These are phyloP conservation scores for Phytopythium delawarense DNA, from an alignment of 352 stramenopile genomes.

Conservation along the genomic window DNA sequence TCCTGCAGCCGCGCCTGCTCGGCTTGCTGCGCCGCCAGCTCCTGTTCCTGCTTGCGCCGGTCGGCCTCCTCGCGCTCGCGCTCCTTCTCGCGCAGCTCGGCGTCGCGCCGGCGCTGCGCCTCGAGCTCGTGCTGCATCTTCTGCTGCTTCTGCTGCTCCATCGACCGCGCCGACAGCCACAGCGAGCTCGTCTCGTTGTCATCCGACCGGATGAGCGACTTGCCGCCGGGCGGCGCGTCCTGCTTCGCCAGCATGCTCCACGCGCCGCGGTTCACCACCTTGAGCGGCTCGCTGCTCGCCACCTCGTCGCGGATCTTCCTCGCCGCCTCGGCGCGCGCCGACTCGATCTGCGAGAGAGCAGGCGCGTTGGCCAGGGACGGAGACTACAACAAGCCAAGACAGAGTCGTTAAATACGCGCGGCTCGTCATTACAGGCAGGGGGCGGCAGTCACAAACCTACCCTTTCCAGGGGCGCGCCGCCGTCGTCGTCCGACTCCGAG, in stretches of 20 bases:
- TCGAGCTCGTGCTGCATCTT: slow-evolving; percentile 81
- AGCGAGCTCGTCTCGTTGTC: slow-evolving; percentile 73
- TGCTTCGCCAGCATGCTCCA: slow-evolving; percentile 84
- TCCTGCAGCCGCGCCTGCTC: slow-evolving; percentile 55
- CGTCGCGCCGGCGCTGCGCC: slow-evolving; percentile 57
- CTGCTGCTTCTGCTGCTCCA: slow-evolving; percentile 87
- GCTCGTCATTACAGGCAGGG: background rate
- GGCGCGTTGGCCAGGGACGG: slow-evolving; percentile 52
- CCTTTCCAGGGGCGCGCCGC: slow-evolving; percentile 73
- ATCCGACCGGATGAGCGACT: slow-evolving; percentile 50
- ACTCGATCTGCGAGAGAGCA: slow-evolving; percentile 46
- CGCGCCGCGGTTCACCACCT: slow-evolving; percentile 78
- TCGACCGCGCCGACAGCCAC: slow-evolving; percentile 78
- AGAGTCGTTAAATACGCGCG: slow-evolving; percentile 7
- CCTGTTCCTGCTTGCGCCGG: slow-evolving; percentile 48
- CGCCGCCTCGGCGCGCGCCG: slow-evolving; percentile 39
- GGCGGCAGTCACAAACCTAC: slow-evolving; percentile 53
- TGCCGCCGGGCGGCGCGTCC: slow-evolving; percentile 41
- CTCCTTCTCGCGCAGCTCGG: slow-evolving; percentile 61
- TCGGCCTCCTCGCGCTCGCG: slow-evolving; percentile 65
- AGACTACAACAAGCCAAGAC: slow-evolving; percentile 31
- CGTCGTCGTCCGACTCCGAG: slow-evolving; percentile 77
- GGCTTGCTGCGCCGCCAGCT: slow-evolving; percentile 39
- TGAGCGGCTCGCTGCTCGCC: slow-evolving; percentile 52
- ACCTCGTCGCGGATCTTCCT: slow-evolving; percentile 81